phyloP scores from a whole-genome alignment of 1,139 yeast species.

The Petasospora fabianii region DNA sequence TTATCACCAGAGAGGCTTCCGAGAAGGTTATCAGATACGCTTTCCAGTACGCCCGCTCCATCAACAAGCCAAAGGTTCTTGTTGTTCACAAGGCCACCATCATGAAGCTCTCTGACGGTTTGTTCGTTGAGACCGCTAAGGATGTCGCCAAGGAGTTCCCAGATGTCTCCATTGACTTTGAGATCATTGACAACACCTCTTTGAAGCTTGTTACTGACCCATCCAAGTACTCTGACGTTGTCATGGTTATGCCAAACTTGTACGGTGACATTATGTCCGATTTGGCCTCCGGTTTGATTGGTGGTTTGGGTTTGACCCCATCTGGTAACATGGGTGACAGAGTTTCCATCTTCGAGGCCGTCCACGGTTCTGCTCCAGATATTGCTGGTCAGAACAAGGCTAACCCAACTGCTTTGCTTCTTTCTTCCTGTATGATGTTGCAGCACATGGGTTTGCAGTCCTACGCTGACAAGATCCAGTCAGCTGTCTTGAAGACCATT shows the following conservation, averaged over 20 bases:
- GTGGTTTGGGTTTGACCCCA: constrained; percentile 98
- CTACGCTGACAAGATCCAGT: constrained; percentile 80
- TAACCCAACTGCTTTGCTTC: constrained; percentile 94
- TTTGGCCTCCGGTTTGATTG: constrained; percentile 93
- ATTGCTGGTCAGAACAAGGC: constrained; percentile 98
- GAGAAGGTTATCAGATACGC: constrained; percentile 96
- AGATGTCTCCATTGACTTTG: constrained; percentile 75
- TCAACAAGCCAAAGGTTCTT: constrained; percentile 82
- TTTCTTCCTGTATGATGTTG: constrained; percentile 98
- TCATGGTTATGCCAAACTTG: constrained; percentile 98
- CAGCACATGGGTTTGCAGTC: constrained; percentile 90
- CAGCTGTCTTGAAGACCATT: constrained; percentile 85
- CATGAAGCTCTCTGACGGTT: constrained; percentile 97
- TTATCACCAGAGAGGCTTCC: constrained; percentile 93
- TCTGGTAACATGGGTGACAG: constrained; percentile 99
- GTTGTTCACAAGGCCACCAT: constrained; percentile 98
- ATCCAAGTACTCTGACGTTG: constrained; percentile 72
- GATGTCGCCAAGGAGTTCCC: constrained; percentile 91
- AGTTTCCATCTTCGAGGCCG: constrained; percentile 97
- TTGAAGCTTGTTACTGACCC: constrained; percentile 89
- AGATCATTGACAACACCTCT: constrained; percentile 93
- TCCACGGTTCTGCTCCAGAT: constrained; percentile 98
- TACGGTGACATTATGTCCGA: constrained; percentile 99
- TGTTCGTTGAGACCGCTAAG: constrained; percentile 87
- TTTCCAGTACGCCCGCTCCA: constrained; percentile 89